phyloP scores from a whole-genome alignment of 164 flowering plant species.

The Protea cynaroides region DNA sequence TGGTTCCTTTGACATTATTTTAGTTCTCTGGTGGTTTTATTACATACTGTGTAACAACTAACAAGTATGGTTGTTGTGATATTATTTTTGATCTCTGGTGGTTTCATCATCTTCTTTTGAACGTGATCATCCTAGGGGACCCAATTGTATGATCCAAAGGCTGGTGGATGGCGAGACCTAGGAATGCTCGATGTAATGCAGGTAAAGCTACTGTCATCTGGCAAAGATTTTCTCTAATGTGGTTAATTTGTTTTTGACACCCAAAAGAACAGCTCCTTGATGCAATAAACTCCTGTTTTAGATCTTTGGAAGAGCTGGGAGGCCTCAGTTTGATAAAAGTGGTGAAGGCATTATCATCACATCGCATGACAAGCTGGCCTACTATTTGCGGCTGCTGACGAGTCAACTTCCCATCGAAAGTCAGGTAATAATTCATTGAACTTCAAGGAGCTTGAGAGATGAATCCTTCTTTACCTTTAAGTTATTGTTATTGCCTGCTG shows the following conservation, averaged over 20 bases:
- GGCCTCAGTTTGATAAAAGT: constrained; percentile 99
- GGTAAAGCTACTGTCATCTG: constrained; percentile 30
- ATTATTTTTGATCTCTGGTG: too few species aligned
- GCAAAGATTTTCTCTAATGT: background rate
- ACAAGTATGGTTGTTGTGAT: too few species aligned
- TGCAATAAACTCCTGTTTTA: constrained; percentile 17
- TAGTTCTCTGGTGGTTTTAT: background rate
- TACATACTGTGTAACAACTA: too few species aligned
- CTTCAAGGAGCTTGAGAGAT: background rate
- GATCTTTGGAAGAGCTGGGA: constrained; percentile 99
- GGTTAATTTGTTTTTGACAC: background rate
- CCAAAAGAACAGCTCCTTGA: background rate
- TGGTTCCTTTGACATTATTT: background rate
- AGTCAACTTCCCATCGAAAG: constrained; percentile 99
- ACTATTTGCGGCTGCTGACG: constrained; percentile 81
- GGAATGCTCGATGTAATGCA: constrained; percentile 99
- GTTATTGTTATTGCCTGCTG: too few species aligned
- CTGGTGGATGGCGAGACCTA: constrained; percentile 97
- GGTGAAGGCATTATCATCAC: constrained; percentile 99
- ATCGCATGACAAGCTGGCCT: constrained; percentile 86
- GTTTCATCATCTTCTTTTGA: background rate
- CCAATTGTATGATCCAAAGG: constrained; percentile 96
- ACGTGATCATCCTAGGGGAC: constrained; percentile 63
- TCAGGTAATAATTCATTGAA: constrained; percentile 57
- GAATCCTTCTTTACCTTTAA: background rate